Evolutionary conservation across 352 stramenopile species (phyloP), one percentile per base, ranked within the genome.

Genomic region (Phytophthora cactorum): DNA sequence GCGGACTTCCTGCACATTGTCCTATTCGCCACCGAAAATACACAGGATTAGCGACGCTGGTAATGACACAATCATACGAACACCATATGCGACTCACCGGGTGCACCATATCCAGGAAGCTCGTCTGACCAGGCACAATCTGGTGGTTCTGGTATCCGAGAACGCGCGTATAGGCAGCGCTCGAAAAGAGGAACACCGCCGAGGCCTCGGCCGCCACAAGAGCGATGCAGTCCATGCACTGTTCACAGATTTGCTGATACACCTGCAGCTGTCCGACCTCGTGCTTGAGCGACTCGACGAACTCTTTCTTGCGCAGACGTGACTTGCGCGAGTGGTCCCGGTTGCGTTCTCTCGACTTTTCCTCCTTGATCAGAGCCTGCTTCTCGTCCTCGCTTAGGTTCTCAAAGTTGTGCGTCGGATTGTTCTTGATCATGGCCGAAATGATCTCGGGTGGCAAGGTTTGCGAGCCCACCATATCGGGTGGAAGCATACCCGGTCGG

Each of bases 311-410:
- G 49, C 95, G 88, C 55, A 97, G 75, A 10, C 95, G 88, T 53
- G 93, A 98, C 78, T 98, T 98, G 75, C 95, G 90, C 52, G 95
- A 97, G 78, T 98, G 95, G 70, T 98, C 94, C 41, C 94, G 88
- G 77, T 98, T 98, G 47, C 95, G 86, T 70, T 98, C 92, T 14
- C 93, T 81, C 17, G 78, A 90, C 72, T 93, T 92, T 58, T 93
- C 87, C 53, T 92, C 87, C 66, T 95, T 95, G 39, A 93, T 70
- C 34, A 93, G 68, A 53, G 87, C 86, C 27, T 84, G 76, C 53
- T 91, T 88, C 51, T 95, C 87, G 36, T 92, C 86, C 53, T 95
- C 87, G 58, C 84, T 93, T 49, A 93, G 49, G 54, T 89, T 89
- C n/a, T 88, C 83, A 86, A 81, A 89, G 66, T 83, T 84, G 41